Evolutionary conservation across 768 basidiomycete species (phyloP).

Genomic region (Tubosaeta sp.): DNA sequence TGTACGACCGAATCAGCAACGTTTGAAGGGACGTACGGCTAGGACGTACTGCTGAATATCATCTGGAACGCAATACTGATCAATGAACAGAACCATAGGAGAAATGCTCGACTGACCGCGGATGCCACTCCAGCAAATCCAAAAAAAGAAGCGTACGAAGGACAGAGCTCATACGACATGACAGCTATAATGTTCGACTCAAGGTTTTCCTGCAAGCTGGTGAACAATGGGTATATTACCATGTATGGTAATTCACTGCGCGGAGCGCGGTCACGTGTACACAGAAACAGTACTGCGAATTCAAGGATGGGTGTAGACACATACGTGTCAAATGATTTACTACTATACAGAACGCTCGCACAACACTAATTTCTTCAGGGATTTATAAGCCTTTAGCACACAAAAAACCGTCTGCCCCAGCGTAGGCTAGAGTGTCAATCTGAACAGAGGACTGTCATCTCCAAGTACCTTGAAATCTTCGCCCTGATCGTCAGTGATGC

Average conservation of each 20-base stretch:
- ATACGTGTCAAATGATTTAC: too few relatives aligned
- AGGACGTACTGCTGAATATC: constrained; percentile 85
- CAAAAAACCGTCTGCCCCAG: neutral
- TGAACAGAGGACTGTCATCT: constrained; percentile 53
- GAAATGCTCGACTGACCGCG: constrained; percentile 56
- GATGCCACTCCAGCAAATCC: constrained; percentile 96
- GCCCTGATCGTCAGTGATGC: constrained; percentile 36
- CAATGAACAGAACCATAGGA: constrained; percentile 7
- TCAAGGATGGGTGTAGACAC: too few relatives aligned
- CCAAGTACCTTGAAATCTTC: constrained; percentile 44
- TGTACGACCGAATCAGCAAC: constrained; percentile 27
- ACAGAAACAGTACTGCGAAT: too few relatives aligned
- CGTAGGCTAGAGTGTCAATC: constrained; percentile 26
- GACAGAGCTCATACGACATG: constrained; percentile 62
- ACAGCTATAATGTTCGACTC: neutral
- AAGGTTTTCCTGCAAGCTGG: neutral
- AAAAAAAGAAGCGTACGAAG: constrained; percentile 96
- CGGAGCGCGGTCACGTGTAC: neutral
- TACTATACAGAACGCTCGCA: too few relatives aligned
- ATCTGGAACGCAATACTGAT: constrained; percentile 53
- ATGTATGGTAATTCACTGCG: neutral
- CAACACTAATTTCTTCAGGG: neutral
- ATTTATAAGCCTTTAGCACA: too few relatives aligned
- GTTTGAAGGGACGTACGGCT: neutral
- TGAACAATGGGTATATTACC: neutral